Conservation (phyloP, 108 stramenopile species). For the Epithemia pelagica region DNA sequence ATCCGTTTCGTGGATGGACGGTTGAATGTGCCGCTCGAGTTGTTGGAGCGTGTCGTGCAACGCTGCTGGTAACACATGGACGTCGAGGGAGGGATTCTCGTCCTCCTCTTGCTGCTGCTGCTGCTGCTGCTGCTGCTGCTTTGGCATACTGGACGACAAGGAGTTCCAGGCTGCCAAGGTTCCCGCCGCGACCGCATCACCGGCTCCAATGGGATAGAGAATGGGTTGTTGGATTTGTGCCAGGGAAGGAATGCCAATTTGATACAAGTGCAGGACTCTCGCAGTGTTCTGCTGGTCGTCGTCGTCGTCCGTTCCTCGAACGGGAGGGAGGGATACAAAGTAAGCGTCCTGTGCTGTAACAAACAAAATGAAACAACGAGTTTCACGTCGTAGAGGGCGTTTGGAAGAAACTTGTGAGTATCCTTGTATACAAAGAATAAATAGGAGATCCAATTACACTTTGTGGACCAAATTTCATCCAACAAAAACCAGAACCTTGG, state of each 20-base stretch:
- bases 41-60: not conserved
- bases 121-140: no score
- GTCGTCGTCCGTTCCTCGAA: not conserved
- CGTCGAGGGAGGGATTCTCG: constrained; percentile 10
- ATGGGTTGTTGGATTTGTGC: not conserved
- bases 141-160: constrained; percentile 14
- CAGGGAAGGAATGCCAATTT: not conserved
- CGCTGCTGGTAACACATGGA: constrained; percentile 2
- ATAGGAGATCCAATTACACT: no score
- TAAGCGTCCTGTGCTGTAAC: constrained; percentile 51
- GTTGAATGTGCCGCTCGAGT: not conserved
- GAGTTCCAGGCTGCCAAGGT: constrained; percentile 71
- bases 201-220: constrained; percentile 82
- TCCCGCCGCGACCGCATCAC: constrained; percentile 80
- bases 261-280: constrained; percentile 2
- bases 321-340: constrained; percentile 20
- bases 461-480: no score
- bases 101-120: no score
- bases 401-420: no score
- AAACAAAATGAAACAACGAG: no score
- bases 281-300: not conserved
- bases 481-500: no score
- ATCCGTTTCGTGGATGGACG: not conserved
- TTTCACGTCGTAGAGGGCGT: no score
- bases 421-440: no score